Evolutionary conservation across 192 early-diverging fungal genomes (phyloP).

Genomic region (Linnemannia elongata): DNA sequence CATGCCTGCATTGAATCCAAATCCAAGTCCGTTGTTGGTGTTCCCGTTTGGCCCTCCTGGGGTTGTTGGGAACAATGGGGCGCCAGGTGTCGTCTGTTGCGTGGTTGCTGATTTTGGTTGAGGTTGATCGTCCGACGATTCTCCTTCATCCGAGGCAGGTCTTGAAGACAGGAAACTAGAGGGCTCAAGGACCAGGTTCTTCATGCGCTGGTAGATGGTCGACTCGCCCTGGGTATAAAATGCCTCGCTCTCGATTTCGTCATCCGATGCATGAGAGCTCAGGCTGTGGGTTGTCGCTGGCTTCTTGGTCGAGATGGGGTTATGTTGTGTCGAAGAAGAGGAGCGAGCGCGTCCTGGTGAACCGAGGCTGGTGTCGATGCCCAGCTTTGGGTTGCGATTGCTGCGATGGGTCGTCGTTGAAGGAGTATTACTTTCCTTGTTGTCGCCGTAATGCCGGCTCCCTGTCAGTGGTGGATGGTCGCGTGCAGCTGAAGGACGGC

Average conservation of each 20-base stretch:
- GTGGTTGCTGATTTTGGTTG: constrained; percentile 4
- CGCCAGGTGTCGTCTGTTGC: background rate
- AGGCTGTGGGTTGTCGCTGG: constrained; percentile 16
- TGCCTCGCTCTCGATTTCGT: constrained; percentile 54
- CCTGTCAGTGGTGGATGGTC: background rate
- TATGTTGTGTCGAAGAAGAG: background rate
- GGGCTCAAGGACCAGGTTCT: constrained; percentile 31
- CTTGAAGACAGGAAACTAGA: constrained; percentile 6
- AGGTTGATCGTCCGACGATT: background rate
- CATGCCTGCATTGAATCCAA: constrained; percentile 35
- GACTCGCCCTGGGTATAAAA: constrained; percentile 58
- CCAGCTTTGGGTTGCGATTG: constrained; percentile 17
- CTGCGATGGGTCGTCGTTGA: constrained; percentile 2
- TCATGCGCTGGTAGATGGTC: constrained; percentile 50
- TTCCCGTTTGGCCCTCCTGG: constrained; percentile 12
- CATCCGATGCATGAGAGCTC: constrained; percentile 51
- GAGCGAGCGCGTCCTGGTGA: background rate
- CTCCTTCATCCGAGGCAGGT: constrained; percentile 15
- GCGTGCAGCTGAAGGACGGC: background rate
- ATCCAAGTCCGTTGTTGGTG: constrained; percentile 15
- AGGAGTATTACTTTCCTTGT: background rate
- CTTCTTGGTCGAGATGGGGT: background rate
- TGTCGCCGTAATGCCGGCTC: background rate
- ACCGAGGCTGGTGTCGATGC: constrained; percentile 3
- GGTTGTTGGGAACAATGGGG: constrained; percentile 18